phyloP scores from a whole-genome alignment of 352 stramenopile genomes.

The Phytophthora ramorum region DNA sequence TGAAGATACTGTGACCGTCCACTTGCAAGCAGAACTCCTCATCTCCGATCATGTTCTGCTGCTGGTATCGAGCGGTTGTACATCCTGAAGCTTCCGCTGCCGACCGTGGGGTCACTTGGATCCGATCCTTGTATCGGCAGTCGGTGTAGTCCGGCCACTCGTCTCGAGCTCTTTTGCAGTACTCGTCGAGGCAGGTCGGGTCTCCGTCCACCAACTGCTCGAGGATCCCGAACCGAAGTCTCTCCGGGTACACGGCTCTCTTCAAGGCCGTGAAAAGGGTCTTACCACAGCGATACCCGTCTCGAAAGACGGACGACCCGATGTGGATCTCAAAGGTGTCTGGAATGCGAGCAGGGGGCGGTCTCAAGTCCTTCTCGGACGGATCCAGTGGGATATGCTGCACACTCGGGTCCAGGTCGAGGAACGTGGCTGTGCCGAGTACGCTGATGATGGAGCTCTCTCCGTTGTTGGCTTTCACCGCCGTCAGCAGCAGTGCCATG shows the following conservation, averaged over 20 bases:
- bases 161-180: constrained; percentile 63
- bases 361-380: constrained; percentile 43
- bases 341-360: constrained; percentile 57
- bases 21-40: constrained; percentile 86
- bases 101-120: constrained; percentile 61
- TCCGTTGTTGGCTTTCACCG: not conserved
- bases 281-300: constrained; percentile 74
- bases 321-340: constrained; percentile 63
- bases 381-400: constrained; percentile 66
- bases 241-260: constrained; percentile 60
- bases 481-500: constrained; percentile 8
- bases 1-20: constrained; percentile 83
- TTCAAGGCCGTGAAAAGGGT: constrained; percentile 79
- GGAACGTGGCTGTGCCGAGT: constrained; percentile 45
- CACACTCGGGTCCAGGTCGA: constrained; percentile 62
- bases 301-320: constrained; percentile 79
- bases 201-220: constrained; percentile 79
- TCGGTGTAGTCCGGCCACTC: constrained; percentile 61
- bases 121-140: constrained; percentile 65
- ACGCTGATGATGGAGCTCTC: constrained; percentile 43
- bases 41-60: constrained; percentile 71
- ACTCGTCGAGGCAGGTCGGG: constrained; percentile 70
- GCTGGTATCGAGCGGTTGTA: constrained; percentile 76
- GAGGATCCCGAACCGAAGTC: constrained; percentile 77
- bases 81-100: constrained; percentile 77